Evolutionary conservation across 306 rosid species (phyloP), one percentile per base, ranked within the genome.

Genomic region (Cucurbita ficifolia): DNA sequence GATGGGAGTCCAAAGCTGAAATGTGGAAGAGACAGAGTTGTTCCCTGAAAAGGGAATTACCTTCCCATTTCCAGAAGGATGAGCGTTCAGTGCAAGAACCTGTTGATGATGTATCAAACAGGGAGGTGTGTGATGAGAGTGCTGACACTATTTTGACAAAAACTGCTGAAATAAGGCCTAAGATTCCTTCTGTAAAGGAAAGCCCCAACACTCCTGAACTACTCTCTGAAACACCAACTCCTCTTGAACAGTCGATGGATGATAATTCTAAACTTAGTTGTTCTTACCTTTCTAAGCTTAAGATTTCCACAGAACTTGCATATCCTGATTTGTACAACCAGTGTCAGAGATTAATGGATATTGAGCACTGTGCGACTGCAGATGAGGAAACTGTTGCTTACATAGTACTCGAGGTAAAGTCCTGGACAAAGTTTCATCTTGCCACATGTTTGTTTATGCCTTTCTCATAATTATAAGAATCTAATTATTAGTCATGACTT

Each of bases 1-100:
- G 90, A 70, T 89, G 99, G 97, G 99, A 95, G 60, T 84, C 96
- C 70, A 87, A 83, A 80, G 75, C 89, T 61, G 99, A 94, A 64
- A 73, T 78, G 55, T 91, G 99, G 97, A 95, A 89, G 85, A 89
- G 85, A 56, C 96, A 91, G 77, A 87, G 81, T 81, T 81, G 81
- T 80, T 92, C 88, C 65, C 59, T 78, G 46, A 89, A 87, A 83
- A 84, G 89, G 81, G 99, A 95, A 62, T 39, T 88, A 81, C 86
- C 95, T 45, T 84, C 97, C 67, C 90, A 96, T 50, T 79, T 86
- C 59, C 78, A 46, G 76, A 89, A 82, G 80, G 92, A 91, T 82
- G 96, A 84, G 57, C 75, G 83, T 86, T 73, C 75, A 3, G 46
- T 58, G 69, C 84, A 73, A 74, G 77, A 84, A n/a, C 36, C 75